A percentile compares a stretch with the other conserved stretches of the same genome.
These are phyloP conservation scores for Jatropha curcas DNA, from an alignment of 345 rosid species.

Conservation along the genomic window DNA sequence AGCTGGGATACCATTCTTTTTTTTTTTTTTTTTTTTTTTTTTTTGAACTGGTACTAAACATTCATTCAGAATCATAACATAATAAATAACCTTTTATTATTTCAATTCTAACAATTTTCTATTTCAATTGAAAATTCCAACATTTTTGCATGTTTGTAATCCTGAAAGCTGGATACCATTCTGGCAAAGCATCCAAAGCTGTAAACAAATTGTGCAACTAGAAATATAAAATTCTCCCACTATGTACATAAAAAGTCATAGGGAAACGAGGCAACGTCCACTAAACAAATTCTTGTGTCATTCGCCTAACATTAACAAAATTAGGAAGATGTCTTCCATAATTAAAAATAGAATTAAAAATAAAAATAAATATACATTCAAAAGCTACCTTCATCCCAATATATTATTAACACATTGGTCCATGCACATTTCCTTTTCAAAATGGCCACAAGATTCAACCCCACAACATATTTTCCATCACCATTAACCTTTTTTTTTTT, in stretches of 20 bases:
- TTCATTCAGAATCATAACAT: too few species aligned
- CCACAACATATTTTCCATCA: neutral
- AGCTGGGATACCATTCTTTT: too few species aligned
- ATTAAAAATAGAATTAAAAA: too few species aligned
- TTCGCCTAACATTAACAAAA: slow-evolving; percentile 11
- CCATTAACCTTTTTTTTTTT: neutral
- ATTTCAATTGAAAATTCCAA: too few species aligned
- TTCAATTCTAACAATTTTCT: too few species aligned
- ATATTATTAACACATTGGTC: slow-evolving; percentile 4
- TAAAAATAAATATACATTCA: neutral
- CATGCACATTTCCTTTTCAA: slow-evolving; percentile 14
- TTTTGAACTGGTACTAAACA: too few species aligned
- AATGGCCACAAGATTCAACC: neutral
- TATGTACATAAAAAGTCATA: neutral
- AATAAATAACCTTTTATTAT: too few species aligned
- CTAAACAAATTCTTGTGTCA: neutral
- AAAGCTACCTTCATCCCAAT: neutral
- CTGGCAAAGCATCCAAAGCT: neutral
- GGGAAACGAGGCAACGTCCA: neutral
- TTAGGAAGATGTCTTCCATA: neutral
- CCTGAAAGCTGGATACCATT: neutral
- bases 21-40: too few species aligned
- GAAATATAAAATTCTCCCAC: neutral
- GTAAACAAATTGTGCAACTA: neutral
- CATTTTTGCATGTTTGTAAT: too few species aligned